Percentiles rank a stretch among this genome's conserved stretches.
phyloP scores from a whole-genome alignment of 2,329 filamentous ascomycete genomes.

The Endothia cerciana region DNA sequence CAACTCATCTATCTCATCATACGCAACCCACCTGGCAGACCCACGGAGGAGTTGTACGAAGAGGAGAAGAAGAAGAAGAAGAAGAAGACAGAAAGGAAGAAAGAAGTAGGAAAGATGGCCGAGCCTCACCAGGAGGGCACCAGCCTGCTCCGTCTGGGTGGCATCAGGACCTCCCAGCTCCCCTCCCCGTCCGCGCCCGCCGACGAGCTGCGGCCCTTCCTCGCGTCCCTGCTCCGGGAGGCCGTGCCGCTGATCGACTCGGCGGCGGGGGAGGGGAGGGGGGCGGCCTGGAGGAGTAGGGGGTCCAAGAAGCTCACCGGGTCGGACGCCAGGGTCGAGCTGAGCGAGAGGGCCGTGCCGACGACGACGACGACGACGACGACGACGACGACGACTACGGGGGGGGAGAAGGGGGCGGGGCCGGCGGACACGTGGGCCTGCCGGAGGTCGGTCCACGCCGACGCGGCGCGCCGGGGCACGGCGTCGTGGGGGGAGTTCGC shows the following conservation, averaged over 20 bases:
- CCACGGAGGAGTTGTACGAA: too few species aligned
- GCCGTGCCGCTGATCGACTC: slow-evolving; percentile 61
- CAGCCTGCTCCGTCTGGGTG: slow-evolving; percentile 58
- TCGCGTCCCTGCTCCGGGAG: slow-evolving; percentile 59
- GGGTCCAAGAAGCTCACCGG: slow-evolving; percentile 50
- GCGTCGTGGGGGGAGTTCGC: slow-evolving; percentile 69
- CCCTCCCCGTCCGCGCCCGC: slow-evolving; percentile 45
- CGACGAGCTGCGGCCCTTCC: slow-evolving; percentile 53
- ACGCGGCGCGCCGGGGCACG: slow-evolving; percentile 53
- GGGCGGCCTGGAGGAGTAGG: slow-evolving; percentile 44
- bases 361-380: too few species aligned
- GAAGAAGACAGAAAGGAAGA: neutral
- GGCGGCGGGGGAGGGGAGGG: too few species aligned
- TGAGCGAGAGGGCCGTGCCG: slow-evolving; percentile 59
- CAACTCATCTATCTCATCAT: too few species aligned
- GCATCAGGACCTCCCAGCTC: slow-evolving; percentile 52
- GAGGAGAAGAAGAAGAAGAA: neutral
- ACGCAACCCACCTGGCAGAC: too few species aligned
- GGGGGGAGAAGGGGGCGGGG: neutral
- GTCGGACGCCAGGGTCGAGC: slow-evolving; percentile 55
- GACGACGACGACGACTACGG: too few species aligned
- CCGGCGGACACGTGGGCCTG: slow-evolving; percentile 66
- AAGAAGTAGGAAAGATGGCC: neutral
- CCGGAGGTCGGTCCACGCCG: slow-evolving; percentile 64
- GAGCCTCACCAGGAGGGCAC: neutral